Base-by-base conservation (phyloP, 148 eudicot species). In the Fagopyrum esculentum region DNA sequence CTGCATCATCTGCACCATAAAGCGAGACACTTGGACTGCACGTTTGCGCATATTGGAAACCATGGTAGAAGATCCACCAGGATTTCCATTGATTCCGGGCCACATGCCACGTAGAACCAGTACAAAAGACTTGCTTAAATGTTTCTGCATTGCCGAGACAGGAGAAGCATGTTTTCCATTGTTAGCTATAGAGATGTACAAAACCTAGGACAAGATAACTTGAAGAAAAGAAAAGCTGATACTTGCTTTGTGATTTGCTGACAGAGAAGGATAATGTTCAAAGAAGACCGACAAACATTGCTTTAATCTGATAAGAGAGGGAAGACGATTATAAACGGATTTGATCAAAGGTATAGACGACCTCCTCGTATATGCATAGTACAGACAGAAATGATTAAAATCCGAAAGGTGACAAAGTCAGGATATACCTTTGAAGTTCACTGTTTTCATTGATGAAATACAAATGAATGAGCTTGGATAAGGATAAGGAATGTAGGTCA, bases 1-100 rank as follows among this genome's bases (percentile, higher is more conserved):
- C 80, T 92, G 93, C 84, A 95, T 85, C 99, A 95, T 92, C 80
- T 95, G 98, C 77, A 95, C 73, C 91, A 95, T 95, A 79, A 95
- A 92, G 30, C 87, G 99, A 75, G 99, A 87, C 60, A 90, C 97
- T 82, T 92, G 99, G 48, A 85, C 87, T 70, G 98, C 99, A 84
- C 86, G 89, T 82, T 90, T 95, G 22, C 99, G 93, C 96, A 85
- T 82, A 74, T 82, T 88, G 68, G 98, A 90, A 69, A 92, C 84
- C 83, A 85, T 77, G 63, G 78, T 60, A 6, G 85, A 9, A 74
- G 97, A 87, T 45, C 91, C 91, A 22, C 84, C 83, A 63, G 79
- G 83, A 85, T 81, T 89, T 49, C 96, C 94, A 78, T 89, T 72
- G 78, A 95, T 86, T 57, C 98, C 98, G 6, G 99, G 99, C 98